A percentile compares a stretch with the other conserved stretches of the same genome.
These are phyloP conservation scores for Geum urbanum DNA, from an alignment of 306 rosid genomes.

Conservation along the genomic window DNA sequence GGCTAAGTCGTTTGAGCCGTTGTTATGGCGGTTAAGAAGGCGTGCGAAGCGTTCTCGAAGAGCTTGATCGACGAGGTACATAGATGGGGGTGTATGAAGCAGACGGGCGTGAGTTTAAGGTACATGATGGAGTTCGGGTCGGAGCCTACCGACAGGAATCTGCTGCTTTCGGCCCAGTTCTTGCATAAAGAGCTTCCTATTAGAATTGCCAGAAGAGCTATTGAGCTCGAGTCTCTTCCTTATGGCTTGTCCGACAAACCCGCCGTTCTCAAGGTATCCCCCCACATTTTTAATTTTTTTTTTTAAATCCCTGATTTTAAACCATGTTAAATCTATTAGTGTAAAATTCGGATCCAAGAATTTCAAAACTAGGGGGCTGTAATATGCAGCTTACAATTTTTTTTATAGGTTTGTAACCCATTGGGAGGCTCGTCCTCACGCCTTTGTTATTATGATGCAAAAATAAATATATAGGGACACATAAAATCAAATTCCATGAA, in stretches of 20 bases:
- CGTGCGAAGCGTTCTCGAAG: conserved; percentile 56
- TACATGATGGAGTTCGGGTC: conserved; percentile 92
- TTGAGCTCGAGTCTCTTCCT: conserved; percentile 72
- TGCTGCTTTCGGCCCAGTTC: conserved; percentile 73
- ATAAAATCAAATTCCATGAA: too few relatives aligned
- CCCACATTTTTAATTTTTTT: background rate
- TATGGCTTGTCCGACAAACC: conserved; percentile 72
- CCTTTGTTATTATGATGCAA: too few relatives aligned
- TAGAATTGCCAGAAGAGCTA: conserved; percentile 74
- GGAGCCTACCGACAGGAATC: conserved; percentile 40
- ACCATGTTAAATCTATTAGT: too few relatives aligned
- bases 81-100: conserved; percentile 76
- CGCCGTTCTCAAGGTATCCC: conserved; percentile 59
- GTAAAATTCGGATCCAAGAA: too few relatives aligned
- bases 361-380: too few relatives aligned
- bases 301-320: background rate
- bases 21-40: conserved; percentile 65
- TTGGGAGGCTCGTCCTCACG: too few relatives aligned
- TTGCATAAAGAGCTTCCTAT: conserved; percentile 83
- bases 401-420: too few relatives aligned
- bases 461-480: too few relatives aligned
- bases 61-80: conserved; percentile 63
- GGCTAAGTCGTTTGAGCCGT: conserved; percentile 15
- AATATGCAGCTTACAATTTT: too few relatives aligned
- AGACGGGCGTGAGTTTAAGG: conserved; percentile 74